These are phyloP conservation scores for Lathyrus oleraceus DNA, from an alignment of 306 rosid species.

Conservation along the genomic window DNA sequence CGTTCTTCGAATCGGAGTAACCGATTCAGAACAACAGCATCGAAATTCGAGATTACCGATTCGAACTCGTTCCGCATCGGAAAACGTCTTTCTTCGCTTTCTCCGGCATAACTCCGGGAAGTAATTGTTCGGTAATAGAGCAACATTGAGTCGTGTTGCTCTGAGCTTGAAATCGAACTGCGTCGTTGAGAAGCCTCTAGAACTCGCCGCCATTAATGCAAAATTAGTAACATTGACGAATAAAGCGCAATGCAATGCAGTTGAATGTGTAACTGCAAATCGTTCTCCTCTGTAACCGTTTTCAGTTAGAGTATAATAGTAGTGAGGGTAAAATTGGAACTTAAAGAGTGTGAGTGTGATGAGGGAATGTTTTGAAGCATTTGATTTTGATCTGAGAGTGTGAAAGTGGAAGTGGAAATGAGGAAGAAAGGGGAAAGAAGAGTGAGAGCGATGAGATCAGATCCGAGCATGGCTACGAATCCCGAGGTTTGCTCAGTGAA, in stretches of 20 bases:
- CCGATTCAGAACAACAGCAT: slow-evolving; percentile 69
- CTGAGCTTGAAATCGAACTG: slow-evolving; percentile 58
- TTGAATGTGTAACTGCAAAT: slow-evolving; percentile 7
- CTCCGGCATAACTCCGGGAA: slow-evolving; percentile 33
- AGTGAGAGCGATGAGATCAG: slow-evolving; percentile 36
- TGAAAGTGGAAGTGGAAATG: neutral
- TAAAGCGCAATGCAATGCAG: neutral
- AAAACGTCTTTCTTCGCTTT: slow-evolving; percentile 49
- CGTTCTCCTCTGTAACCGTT: neutral
- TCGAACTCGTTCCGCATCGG: slow-evolving; percentile 39
- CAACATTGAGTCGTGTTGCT: slow-evolving; percentile 35
- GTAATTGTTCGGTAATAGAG: slow-evolving; percentile 29
- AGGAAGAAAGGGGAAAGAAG: too few relatives aligned
- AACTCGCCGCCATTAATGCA: slow-evolving; percentile 64
- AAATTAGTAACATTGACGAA: slow-evolving; percentile 41
- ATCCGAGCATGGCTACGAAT: slow-evolving; percentile 49
- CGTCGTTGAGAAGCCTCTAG: slow-evolving; percentile 64
- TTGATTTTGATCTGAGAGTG: slow-evolving; percentile 42
- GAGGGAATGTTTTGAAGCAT: slow-evolving; percentile 32
- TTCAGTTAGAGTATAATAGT: neutral
- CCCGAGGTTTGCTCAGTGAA: slow-evolving; percentile 45
- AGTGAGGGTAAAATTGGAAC: slow-evolving; percentile 11
- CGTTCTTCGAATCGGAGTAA: slow-evolving; percentile 62
- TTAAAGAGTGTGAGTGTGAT: neutral
- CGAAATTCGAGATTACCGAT: slow-evolving; percentile 29